phyloP scores from a whole-genome alignment of 495 filamentous ascomycete genomes.

The Penicillium macrosclerotiorum region DNA sequence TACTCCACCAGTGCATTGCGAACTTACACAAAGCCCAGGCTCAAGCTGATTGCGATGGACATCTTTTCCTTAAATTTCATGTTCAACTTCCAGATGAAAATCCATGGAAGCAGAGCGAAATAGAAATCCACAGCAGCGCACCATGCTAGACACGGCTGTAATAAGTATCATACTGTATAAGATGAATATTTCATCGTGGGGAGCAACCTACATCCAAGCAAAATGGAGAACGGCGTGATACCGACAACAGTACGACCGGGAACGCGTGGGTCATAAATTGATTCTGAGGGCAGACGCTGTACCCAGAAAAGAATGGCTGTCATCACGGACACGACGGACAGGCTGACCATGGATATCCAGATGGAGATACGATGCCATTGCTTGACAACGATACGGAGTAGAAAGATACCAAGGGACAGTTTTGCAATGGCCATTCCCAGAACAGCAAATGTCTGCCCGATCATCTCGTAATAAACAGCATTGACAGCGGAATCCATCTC shows the following conservation, averaged over 20 bases:
- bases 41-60: conserved; percentile 21
- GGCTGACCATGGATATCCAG: conserved; percentile 19
- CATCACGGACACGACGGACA: conserved; percentile 13
- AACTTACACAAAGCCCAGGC: conserved; percentile 20
- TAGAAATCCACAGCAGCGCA: conserved; percentile 25
- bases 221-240: conserved; percentile 15
- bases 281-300: conserved; percentile 11
- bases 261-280: conserved; percentile 20
- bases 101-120: conserved; percentile 22
- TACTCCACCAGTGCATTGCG: too few species aligned
- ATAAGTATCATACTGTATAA: neutral
- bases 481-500: conserved; percentile 14
- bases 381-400: conserved; percentile 21
- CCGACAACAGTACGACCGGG: conserved; percentile 9
- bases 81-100: conserved; percentile 25
- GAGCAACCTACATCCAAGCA: conserved; percentile 11
- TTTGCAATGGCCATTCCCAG: conserved; percentile 26
- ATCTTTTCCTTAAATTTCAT: conserved; percentile 26
- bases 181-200: too few species aligned
- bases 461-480: conserved; percentile 18
- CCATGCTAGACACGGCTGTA: conserved; percentile 6
- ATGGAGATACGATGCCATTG: conserved; percentile 22
- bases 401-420: conserved; percentile 19
- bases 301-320: conserved; percentile 18
- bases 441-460: conserved; percentile 22